Conservation (phyloP, 768 basidiomycete species). For the Naematelia aurantialba region DNA sequence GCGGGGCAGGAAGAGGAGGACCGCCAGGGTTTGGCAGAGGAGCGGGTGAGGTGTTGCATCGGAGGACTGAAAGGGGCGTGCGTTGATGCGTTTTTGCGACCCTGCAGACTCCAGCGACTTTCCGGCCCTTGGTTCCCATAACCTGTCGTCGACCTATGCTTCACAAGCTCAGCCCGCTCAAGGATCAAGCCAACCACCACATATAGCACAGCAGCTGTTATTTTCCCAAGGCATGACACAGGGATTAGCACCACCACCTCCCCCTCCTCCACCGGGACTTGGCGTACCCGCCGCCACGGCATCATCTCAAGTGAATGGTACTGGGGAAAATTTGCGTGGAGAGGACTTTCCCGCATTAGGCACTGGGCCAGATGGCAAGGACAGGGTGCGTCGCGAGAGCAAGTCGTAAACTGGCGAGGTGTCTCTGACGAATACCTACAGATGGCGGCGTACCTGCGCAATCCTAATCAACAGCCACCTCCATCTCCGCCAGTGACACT, state of each 20-base stretch:
- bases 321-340: conserved; percentile 21
- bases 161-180: conserved; percentile 34
- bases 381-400: conserved; percentile 23
- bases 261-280: conserved; percentile 41
- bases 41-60: conserved; percentile 21
- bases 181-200: conserved; percentile 21
- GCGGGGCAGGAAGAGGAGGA: conserved; percentile 27
- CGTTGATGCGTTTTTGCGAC: conserved; percentile 6
- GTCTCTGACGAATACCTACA: conserved; percentile 9
- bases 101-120: conserved; percentile 45
- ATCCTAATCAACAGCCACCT: conserved; percentile 20
- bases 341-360: conserved; percentile 46
- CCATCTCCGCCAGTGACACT: conserved; percentile 18
- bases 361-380: conserved; percentile 21
- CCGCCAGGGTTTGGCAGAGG: conserved; percentile 41
- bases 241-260: conserved; percentile 33
- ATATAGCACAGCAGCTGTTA: conserved; percentile 37
- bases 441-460: conserved; percentile 35
- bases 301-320: conserved; percentile 25
- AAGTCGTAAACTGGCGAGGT: background rate
- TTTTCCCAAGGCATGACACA: conserved; percentile 20
- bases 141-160: conserved; percentile 34
- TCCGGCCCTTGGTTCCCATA: conserved; percentile 42
- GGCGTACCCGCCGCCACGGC: conserved; percentile 18
- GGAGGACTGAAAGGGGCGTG: background rate